Base-by-base conservation (phyloP, 139 green algal species). In the Auxenochlorella pyrenoidosa region DNA sequence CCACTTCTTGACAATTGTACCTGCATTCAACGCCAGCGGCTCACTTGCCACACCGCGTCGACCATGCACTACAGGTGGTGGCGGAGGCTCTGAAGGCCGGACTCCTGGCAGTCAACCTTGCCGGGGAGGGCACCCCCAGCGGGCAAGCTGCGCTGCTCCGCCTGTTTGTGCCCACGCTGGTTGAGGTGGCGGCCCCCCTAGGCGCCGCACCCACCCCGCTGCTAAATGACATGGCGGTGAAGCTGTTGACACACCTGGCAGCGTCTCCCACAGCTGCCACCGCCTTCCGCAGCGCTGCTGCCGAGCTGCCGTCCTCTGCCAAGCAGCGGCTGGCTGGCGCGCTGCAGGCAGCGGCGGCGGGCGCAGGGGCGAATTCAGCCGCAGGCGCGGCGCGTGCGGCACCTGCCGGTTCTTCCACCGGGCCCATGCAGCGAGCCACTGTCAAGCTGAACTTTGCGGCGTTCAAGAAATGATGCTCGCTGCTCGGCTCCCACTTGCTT, bases 241-340 rank as follows among this genome's bases (percentile, higher is more conserved):
- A 89, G 87, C 87, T 93, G 47, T 88, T 94, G 36, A 92, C 91
- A 24, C 75, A 86, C 19, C 66, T 96, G 58, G 90, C 90, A 47
- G 90, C 90, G 0, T 65, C 87, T 0, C 65, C 85, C 73, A 65
- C 75, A 0, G 40, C 68, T 3, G 84, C 90, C 12, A 41, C 84
- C 4, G 86, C 92, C 1, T 96, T 96, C 88, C 86, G 84, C 6
- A 26, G 43, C 19, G 83, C 87, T 1, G 85, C 95, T 0, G 86
- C 92, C 0, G 88, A 75, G 3, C 89, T 95, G 82, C 87, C 93
- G 6, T 58, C 84, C 1, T 83, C 40, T 0, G 75, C 88, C 47
- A 94, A 94, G 84, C 78, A 90, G 83, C 88, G 92, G 32, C 87
- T 96, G 65, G 92, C 95, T 82, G 34, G 71, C 0, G 93, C 86